Percentiles rank a stretch among this genome's conserved stretches.
phyloP scores from a whole-genome alignment of 768 basidiomycete genomes.

The Russula sp. region DNA sequence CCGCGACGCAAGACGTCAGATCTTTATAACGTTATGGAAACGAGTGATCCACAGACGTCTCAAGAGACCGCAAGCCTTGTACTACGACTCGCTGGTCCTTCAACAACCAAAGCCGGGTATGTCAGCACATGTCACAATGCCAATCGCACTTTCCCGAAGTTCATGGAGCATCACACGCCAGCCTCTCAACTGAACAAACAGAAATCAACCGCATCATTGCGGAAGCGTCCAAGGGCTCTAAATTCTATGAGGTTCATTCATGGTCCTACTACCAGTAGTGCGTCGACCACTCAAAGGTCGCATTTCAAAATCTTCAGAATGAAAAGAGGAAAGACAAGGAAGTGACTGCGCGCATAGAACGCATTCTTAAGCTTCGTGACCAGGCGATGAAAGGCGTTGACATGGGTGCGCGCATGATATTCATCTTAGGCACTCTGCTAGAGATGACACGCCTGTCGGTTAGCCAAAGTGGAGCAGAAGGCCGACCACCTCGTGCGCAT shows the following conservation, averaged over 20 bases:
- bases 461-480: conserved; percentile 52
- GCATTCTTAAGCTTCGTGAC: conserved; percentile 58
- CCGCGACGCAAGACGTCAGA: too few relatives aligned
- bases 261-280: neutral
- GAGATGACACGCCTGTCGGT: neutral
- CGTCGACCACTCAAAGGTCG: neutral
- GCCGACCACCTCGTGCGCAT: conserved; percentile 64
- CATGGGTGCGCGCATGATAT: conserved; percentile 36
- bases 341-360: conserved; percentile 66
- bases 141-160: neutral
- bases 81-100: conserved; percentile 79
- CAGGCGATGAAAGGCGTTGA: conserved; percentile 50
- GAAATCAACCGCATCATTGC: conserved; percentile 87
- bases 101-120: conserved; percentile 83
- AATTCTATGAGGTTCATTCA: conserved; percentile 70
- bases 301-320: conserved; percentile 40
- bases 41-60: conserved; percentile 33
- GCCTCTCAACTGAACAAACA: conserved; percentile 67
- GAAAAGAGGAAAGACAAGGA: conserved; percentile 88
- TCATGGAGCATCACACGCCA: conserved; percentile 23
- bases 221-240: conserved; percentile 87
- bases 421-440: neutral
- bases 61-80: conserved; percentile 66
- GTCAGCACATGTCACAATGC: conserved; percentile 23
- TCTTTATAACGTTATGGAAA: neutral